Conservation (phyloP, 352 stramenopile species). For the Globisporangium lucens region DNA sequence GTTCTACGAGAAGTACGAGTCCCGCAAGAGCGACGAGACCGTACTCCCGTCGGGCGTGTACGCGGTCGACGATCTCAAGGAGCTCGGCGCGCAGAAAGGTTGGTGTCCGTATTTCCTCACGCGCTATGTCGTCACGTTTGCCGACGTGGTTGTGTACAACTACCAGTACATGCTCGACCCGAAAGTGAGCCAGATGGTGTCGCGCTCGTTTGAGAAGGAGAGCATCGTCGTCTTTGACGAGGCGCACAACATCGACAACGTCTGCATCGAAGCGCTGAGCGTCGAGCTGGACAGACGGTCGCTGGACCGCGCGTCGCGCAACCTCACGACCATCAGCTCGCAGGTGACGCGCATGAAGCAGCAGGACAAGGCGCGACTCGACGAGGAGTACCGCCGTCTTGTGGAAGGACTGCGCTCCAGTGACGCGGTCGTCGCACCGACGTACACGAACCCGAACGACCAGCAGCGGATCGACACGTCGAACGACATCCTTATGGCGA, state of each 20-base stretch:
- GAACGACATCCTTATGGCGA: conserved; percentile 69
- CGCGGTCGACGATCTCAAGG: conserved; percentile 95
- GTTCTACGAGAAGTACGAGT: conserved; percentile 91
- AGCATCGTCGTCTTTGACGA: conserved; percentile 97
- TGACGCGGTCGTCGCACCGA: conserved; percentile 58
- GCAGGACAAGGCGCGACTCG: conserved; percentile 87
- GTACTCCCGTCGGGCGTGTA: conserved; percentile 94
- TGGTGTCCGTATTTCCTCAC: conserved; percentile 99
- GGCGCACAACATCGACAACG: conserved; percentile 99
- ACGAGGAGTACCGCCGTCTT: conserved; percentile 94
- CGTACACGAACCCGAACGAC: conserved; percentile 41
- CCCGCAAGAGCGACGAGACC: conserved; percentile 86
- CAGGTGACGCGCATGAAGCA: conserved; percentile 89
- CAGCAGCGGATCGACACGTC: conserved; percentile 44
- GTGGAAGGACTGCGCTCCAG: conserved; percentile 95
- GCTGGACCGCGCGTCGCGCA: conserved; percentile 91
- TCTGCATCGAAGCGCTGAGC: conserved; percentile 98
- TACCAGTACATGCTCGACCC: conserved; percentile 99
- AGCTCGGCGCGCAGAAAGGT: conserved; percentile 83
- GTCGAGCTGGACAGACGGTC: conserved; percentile 93
- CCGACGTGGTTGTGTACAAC: conserved; percentile 98
- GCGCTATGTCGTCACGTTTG: conserved; percentile 95
- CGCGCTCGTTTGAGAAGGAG: conserved; percentile 92
- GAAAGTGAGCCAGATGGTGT: conserved; percentile 92
- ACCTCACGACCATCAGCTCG: conserved; percentile 75